Percentiles rank a stretch among this genome's conserved stretches.
Evolutionary conservation across 2,329 filamentous ascomycete species (phyloP).

Genomic region (Colletotrichum cereale): DNA sequence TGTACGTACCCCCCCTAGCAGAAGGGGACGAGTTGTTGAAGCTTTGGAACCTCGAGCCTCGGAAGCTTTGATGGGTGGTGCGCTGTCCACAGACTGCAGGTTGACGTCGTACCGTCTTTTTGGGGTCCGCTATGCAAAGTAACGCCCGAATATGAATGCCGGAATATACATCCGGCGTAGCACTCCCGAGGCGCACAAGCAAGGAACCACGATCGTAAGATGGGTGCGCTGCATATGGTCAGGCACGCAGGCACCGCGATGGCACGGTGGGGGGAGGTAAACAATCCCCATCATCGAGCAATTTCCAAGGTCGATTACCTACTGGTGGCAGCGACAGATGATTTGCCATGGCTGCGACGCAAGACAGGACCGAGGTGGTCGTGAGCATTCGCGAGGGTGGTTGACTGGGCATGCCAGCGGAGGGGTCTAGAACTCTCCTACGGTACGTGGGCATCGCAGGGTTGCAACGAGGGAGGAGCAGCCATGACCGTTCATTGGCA

Average conservation of each 20-base stretch:
- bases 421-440: slow-evolving; percentile 27
- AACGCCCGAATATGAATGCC: slow-evolving; percentile 5
- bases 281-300: slow-evolving; percentile 1
- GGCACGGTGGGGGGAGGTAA: neutral
- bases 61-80: neutral
- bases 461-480: slow-evolving; percentile 27
- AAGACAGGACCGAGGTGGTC: neutral
- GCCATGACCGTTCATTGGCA: slow-evolving; percentile 18
- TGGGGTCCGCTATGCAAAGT: slow-evolving; percentile 4
- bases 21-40: neutral
- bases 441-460: slow-evolving; percentile 12
- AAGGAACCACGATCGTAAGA: neutral
- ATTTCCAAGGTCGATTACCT: neutral
- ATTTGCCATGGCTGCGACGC: neutral
- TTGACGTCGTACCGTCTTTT: slow-evolving; percentile 2
- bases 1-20: neutral
- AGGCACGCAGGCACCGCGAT: neutral
- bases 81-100: neutral
- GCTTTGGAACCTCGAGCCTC: neutral
- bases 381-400: slow-evolving; percentile 1
- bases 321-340: neutral
- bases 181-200: neutral
- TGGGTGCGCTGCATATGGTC: neutral
- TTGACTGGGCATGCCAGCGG: slow-evolving; percentile 17
- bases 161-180: neutral